Conservation (phyloP, 164 flowering plant species). For the Vitis riparia region DNA sequence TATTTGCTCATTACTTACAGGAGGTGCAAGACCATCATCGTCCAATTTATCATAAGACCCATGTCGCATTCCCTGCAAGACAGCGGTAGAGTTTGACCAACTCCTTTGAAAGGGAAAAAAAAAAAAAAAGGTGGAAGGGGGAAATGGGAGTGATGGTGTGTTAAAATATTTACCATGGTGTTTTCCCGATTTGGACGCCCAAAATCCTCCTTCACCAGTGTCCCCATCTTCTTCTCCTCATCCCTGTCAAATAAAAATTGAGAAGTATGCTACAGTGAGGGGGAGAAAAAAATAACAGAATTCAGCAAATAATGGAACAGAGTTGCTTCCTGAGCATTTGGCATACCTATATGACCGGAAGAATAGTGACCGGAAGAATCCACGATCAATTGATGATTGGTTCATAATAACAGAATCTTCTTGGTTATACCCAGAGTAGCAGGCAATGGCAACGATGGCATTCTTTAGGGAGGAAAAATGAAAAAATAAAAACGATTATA, state of each 20-base stretch:
- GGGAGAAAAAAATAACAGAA: no score
- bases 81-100: no score
- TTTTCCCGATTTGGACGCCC: constrained; percentile 90
- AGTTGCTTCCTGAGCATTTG: neutral
- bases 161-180: constrained; percentile 39
- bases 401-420: constrained; percentile 99
- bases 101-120: no score
- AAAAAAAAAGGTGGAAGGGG: no score
- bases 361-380: constrained; percentile 83
- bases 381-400: constrained; percentile 96
- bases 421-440: constrained; percentile 98
- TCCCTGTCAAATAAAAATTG: constrained; percentile 22
- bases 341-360: constrained; percentile 89
- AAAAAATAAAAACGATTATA: neutral
- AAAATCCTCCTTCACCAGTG: constrained; percentile 96
- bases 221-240: constrained; percentile 97
- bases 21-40: constrained; percentile 99
- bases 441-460: constrained; percentile 96
- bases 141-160: no score
- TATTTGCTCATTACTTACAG: constrained; percentile 48
- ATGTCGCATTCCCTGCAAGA: constrained; percentile 87
- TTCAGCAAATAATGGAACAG: neutral
- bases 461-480: constrained; percentile 41
- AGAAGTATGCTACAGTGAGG: no score
- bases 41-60: constrained; percentile 98